Evolutionary conservation across 129 eudicot genomes (phyloP).

Genomic region (Arctium lappa): DNA sequence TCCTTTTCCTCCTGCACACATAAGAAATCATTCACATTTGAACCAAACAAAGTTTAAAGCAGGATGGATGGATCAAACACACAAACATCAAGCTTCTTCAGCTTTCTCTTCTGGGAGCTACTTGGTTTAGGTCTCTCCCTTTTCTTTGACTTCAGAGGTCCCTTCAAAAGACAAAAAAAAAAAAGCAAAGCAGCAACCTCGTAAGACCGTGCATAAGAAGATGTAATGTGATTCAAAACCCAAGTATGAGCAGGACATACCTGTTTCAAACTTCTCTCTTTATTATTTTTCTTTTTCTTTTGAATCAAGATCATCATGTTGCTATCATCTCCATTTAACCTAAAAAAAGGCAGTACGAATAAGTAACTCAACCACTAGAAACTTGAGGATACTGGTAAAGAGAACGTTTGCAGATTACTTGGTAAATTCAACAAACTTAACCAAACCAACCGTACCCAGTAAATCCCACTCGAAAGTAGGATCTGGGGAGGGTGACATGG

Average conservation of each 20-base stretch:
- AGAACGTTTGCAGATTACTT: not conserved
- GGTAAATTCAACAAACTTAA: not conserved
- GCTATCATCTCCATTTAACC: constrained; percentile 48
- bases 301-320: constrained; percentile 46
- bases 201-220: not conserved
- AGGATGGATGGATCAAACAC: constrained; percentile 1
- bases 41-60: constrained; percentile 8
- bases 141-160: constrained; percentile 33
- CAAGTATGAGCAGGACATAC: constrained; percentile 20
- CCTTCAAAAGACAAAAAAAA: constrained; percentile 23
- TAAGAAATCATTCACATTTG: constrained; percentile 7
- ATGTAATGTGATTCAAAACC: not conserved
- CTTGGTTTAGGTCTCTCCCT: constrained; percentile 40
- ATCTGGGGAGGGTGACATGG: too few relatives aligned
- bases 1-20: constrained; percentile 75
- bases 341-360: constrained; percentile 1
- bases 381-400: not conserved
- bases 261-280: constrained; percentile 36
- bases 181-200: not conserved
- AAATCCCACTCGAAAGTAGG: too few relatives aligned
- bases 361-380: not conserved
- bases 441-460: too few relatives aligned
- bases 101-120: constrained; percentile 73
- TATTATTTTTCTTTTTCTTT: constrained; percentile 45
- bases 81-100: constrained; percentile 73